Evolutionary conservation across 2,329 filamentous ascomycete genomes (phyloP), one percentile per base, ranked within the genome.

Genomic region (Paraphoma chrysanthemicola): DNA sequence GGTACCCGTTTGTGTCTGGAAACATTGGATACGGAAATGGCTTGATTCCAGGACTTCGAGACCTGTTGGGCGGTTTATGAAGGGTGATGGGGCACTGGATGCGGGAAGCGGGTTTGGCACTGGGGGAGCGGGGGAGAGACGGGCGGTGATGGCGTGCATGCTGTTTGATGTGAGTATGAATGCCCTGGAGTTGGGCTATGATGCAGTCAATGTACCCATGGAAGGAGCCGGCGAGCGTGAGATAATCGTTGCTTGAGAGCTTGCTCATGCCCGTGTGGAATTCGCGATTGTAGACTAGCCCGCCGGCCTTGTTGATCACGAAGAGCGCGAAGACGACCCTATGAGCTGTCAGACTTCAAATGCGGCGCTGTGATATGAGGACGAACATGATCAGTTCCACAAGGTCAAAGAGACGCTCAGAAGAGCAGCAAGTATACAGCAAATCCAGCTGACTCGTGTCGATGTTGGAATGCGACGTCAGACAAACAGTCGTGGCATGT

Each of bases 251-350:
- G 67, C 92, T 94, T 66, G 87, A 91, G 68, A 99, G 88, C 76
- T 94, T 92, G 77, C 91, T 91, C 57, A 99, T 86, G 58, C 88
- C 90, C 43, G 94, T 88, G 70, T 93, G 89, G 78, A 99, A 98
- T 73, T 92, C 91, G 69, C 93, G 92, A 80, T 98, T 94, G 83
- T 96, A 99, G 79, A 99, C 89, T 51, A 99, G 86, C 69, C 95
- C 95, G 58, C 93, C 95, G 63, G 95, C 93, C 85, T 99, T 99
- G 84, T 97, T 98, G 83, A 99, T 97, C 77, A 99, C 90, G 77
- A 98, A 93, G 73, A 99, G 89, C 56, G 93, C 89, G 78, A 96
- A 95, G 77, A 99, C 90, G 65, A 93, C 91, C 95, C 93, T 98
- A 67, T n/a, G 52, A 9, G 10, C 31, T 14, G 36, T 72, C 48